A percentile compares a stretch with the other conserved stretches of the same genome.
phyloP scores from a whole-genome alignment of 371 early-diverging fungal genomes.

The Mucor saturninus region DNA sequence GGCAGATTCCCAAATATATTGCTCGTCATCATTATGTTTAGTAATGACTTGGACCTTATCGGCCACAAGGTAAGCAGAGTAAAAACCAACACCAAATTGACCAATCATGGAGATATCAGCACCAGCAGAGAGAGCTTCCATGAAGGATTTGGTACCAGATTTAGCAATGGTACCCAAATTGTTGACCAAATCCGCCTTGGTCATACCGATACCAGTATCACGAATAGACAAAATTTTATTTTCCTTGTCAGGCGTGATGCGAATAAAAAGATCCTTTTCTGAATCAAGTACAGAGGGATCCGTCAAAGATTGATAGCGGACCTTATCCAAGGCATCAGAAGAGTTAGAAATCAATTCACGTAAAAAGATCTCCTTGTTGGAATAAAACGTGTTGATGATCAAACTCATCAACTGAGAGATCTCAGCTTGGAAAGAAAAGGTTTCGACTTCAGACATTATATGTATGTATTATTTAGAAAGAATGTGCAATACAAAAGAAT shows the following conservation, averaged over 20 bases:
- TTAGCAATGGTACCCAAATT: slow-evolving; percentile 91
- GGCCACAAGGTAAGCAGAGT: slow-evolving; percentile 83
- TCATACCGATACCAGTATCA: slow-evolving; percentile 94
- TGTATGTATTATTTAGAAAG: slow-evolving; percentile 1
- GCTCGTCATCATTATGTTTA: slow-evolving; percentile 74
- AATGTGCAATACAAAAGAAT: neutral
- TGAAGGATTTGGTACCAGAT: slow-evolving; percentile 66
- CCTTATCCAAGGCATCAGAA: slow-evolving; percentile 91
- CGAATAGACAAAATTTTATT: slow-evolving; percentile 68
- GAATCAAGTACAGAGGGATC: slow-evolving; percentile 58
- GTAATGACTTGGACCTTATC: slow-evolving; percentile 84
- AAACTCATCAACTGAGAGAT: slow-evolving; percentile 93
- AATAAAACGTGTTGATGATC: slow-evolving; percentile 71
- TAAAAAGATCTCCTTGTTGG: slow-evolving; percentile 79
- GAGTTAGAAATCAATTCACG: slow-evolving; percentile 90
- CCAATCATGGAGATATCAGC: slow-evolving; percentile 79
- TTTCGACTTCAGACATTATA: slow-evolving; percentile 54
- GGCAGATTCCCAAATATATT: slow-evolving; percentile 79
- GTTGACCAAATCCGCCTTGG: slow-evolving; percentile 78
- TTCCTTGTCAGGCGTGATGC: slow-evolving; percentile 65
- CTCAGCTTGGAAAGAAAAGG: slow-evolving; percentile 93
- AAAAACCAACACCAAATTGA: slow-evolving; percentile 96
- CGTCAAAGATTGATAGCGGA: slow-evolving; percentile 67
- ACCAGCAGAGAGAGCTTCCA: slow-evolving; percentile 56
- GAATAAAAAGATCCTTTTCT: slow-evolving; percentile 66